These are phyloP conservation scores for Inga leiocalycina DNA, from an alignment of 306 rosid genomes.

Conservation along the genomic window DNA sequence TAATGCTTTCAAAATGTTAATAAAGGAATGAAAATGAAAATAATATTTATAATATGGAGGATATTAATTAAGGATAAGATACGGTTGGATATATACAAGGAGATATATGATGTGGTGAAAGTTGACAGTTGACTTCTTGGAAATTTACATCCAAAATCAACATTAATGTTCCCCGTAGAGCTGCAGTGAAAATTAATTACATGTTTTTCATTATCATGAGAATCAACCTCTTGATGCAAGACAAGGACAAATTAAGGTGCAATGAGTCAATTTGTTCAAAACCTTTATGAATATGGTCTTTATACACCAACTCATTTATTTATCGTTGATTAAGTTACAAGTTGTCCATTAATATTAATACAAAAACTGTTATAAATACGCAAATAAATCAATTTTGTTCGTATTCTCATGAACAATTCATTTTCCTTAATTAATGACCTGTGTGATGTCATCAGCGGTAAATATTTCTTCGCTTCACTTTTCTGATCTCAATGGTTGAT, in stretches of 20 bases:
- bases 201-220: conserved; percentile 22
- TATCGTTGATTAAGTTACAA: not conserved
- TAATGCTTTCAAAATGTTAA: not conserved
- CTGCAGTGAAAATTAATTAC: not conserved
- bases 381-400: not conserved
- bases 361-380: not conserved
- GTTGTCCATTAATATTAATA: not conserved
- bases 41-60: not conserved
- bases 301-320: not conserved
- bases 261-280: conserved; percentile 45
- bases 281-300: conserved; percentile 29
- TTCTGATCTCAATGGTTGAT: not conserved
- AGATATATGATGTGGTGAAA: conserved; percentile 4
- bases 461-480: not conserved
- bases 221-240: conserved; percentile 45
- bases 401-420: not conserved
- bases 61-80: not conserved
- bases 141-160: conserved; percentile 29
- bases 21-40: not conserved
- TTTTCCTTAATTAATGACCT: not conserved
- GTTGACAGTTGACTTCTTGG: conserved; percentile 27
- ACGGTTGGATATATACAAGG: not conserved
- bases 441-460: not conserved
- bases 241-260: conserved; percentile 34
- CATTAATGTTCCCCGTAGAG: conserved; percentile 29